Percentiles rank a stretch among this genome's conserved stretches.
Evolutionary conservation across 768 basidiomycete species (phyloP).

Genomic region (Russula sp.): DNA sequence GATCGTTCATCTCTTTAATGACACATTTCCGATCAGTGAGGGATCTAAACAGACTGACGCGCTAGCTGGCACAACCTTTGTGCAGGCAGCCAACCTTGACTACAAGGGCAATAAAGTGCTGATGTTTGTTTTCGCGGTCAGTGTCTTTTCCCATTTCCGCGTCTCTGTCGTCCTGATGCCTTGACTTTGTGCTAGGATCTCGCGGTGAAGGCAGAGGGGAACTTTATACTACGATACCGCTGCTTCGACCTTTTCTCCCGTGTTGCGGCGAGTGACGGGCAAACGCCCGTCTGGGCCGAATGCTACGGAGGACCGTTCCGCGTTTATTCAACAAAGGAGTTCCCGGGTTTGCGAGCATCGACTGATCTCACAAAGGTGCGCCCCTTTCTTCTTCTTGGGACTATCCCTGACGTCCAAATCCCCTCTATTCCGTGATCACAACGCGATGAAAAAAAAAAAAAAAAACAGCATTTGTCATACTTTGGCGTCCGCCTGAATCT

Average conservation of each 20-base stretch:
- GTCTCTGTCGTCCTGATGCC: neutral
- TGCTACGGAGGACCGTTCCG: conserved; percentile 56
- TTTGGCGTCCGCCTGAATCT: conserved; percentile 55
- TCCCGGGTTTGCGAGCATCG: conserved; percentile 58
- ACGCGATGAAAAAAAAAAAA: neutral
- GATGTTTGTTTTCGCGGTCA: conserved; percentile 59
- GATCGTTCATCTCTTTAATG: conserved; percentile 37
- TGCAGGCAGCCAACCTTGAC: conserved; percentile 46
- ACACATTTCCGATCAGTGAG: conserved; percentile 38
- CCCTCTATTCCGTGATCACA: neutral
- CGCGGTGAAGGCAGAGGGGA: conserved; percentile 62
- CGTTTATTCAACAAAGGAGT: conserved; percentile 65
- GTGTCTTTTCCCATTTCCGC: conserved; percentile 24
- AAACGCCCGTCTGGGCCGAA: conserved; percentile 48
- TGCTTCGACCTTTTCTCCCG: conserved; percentile 53
- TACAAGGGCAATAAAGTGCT: conserved; percentile 48
- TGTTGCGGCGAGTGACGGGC: conserved; percentile 31
- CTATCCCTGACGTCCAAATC: neutral
- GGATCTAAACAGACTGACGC: conserved; percentile 43
- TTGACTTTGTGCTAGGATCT: conserved; percentile 44
- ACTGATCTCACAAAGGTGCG: conserved; percentile 60
- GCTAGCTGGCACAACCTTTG: conserved; percentile 54
- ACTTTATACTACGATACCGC: conserved; percentile 60
- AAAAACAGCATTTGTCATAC: conserved; percentile 40
- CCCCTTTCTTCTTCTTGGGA: neutral